These are phyloP conservation scores for Hypholoma fasciculare DNA, from an alignment of 768 basidiomycete genomes.

Conservation along the genomic window DNA sequence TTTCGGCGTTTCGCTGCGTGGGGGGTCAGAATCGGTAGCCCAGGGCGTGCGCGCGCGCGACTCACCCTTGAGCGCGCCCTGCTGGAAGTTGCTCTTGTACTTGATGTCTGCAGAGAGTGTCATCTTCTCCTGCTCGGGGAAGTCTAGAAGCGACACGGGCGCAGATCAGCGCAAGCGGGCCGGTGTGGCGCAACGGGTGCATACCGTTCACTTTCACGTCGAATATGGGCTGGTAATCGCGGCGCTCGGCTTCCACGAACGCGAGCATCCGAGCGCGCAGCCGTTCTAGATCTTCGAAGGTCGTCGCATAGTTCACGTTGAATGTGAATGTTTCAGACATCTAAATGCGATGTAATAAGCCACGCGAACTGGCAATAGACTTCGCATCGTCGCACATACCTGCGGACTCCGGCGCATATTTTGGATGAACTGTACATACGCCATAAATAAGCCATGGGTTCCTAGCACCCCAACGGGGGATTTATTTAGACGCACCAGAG, in stretches of 20 bases:
- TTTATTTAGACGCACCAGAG: constrained; percentile 37
- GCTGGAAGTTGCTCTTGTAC: constrained; percentile 88
- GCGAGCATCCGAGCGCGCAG: constrained; percentile 78
- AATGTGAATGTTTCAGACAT: constrained; percentile 85
- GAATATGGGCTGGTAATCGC: constrained; percentile 77
- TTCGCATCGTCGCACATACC: constrained; percentile 29
- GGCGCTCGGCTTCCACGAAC: constrained; percentile 68
- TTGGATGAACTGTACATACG: constrained; percentile 54
- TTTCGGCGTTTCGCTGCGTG: constrained; percentile 71
- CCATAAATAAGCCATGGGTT: neutral
- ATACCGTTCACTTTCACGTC: constrained; percentile 70
- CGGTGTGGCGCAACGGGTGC: constrained; percentile 5
- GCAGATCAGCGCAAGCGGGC: constrained; percentile 5
- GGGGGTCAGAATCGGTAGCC: neutral
- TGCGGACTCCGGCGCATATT: constrained; percentile 74
- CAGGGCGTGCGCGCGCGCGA: neutral
- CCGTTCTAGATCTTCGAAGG: constrained; percentile 78
- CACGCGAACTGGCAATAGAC: neutral
- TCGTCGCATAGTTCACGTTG: constrained; percentile 76
- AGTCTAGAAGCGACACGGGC: constrained; percentile 43
- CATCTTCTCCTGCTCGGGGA: constrained; percentile 81
- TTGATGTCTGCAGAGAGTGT: constrained; percentile 78
- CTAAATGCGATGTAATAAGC: constrained; percentile 17
- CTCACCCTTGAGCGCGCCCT: constrained; percentile 67
- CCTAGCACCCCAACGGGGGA: neutral